phyloP scores from a whole-genome alignment of 2,329 filamentous ascomycete genomes.

The Colletotrichum graminicola region DNA sequence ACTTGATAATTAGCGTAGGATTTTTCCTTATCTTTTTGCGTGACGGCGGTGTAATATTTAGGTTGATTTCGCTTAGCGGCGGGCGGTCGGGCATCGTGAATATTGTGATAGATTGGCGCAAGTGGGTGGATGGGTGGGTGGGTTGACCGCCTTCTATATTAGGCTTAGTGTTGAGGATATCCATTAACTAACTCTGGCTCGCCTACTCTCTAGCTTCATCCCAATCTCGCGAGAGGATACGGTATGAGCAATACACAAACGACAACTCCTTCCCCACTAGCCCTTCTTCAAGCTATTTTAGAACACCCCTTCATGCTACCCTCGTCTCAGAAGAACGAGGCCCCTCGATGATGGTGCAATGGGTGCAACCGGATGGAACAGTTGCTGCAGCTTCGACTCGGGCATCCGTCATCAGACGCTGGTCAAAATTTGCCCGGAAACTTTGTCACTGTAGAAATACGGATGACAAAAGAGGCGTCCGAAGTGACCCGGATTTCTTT shows the following conservation, averaged over 20 bases:
- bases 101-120: too few species aligned
- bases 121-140: too few species aligned
- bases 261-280: conserved; percentile 29
- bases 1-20: too few species aligned
- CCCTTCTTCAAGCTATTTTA: conserved; percentile 21
- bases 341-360: conserved; percentile 14
- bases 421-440: conserved; percentile 20
- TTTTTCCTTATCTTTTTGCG: too few species aligned
- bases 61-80: too few species aligned
- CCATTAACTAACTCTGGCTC: too few species aligned
- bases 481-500: conserved; percentile 8
- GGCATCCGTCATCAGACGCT: background rate
- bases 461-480: conserved; percentile 5
- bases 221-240: too few species aligned
- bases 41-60: too few species aligned
- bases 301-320: conserved; percentile 26
- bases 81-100: too few species aligned
- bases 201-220: too few species aligned
- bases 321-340: conserved; percentile 22
- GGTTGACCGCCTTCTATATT: too few species aligned
- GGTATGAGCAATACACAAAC: conserved; percentile 17
- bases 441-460: conserved; percentile 2
- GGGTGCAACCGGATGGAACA: conserved; percentile 18
- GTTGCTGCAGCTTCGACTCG: background rate
- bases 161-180: too few species aligned